These are phyloP conservation scores for Cajanus cajan DNA, from an alignment of 306 rosid genomes.

Conservation along the genomic window DNA sequence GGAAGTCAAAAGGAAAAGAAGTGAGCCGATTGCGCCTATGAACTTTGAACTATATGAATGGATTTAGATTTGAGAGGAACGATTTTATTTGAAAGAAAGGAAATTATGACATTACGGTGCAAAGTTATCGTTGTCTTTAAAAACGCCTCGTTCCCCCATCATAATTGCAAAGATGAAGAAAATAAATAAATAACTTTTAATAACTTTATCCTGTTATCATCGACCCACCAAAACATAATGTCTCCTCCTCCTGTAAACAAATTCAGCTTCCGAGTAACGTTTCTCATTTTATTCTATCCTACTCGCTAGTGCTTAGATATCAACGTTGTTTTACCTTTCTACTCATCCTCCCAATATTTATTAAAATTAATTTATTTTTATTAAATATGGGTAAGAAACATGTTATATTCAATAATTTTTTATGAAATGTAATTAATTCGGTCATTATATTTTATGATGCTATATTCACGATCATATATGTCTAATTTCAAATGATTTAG, in stretches of 20 bases:
- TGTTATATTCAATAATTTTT: too few relatives aligned
- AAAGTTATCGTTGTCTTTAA: constrained; percentile 22
- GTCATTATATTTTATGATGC: too few relatives aligned
- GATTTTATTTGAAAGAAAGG: background rate
- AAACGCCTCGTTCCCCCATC: background rate
- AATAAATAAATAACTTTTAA: background rate
- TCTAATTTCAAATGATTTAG: too few relatives aligned
- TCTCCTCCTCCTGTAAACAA: background rate
- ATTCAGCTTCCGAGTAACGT: background rate
- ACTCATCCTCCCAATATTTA: too few relatives aligned
- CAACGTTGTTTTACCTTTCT: background rate
- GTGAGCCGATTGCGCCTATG: background rate
- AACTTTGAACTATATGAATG: background rate
- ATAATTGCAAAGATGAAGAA: background rate
- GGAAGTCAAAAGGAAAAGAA: background rate
- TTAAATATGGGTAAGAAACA: too few relatives aligned
- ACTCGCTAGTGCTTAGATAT: background rate
- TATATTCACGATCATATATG: too few relatives aligned
- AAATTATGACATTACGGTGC: constrained; percentile 10
- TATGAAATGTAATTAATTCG: too few relatives aligned
- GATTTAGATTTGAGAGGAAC: background rate
- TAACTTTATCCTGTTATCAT: background rate
- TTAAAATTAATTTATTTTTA: too few relatives aligned
- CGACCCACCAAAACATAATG: constrained; percentile 20
- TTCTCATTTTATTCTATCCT: background rate